Evolutionary conservation across 495 filamentous ascomycete genomes (phyloP), one percentile per base, ranked within the genome.

Genomic region (Podospora tetraspora): DNA sequence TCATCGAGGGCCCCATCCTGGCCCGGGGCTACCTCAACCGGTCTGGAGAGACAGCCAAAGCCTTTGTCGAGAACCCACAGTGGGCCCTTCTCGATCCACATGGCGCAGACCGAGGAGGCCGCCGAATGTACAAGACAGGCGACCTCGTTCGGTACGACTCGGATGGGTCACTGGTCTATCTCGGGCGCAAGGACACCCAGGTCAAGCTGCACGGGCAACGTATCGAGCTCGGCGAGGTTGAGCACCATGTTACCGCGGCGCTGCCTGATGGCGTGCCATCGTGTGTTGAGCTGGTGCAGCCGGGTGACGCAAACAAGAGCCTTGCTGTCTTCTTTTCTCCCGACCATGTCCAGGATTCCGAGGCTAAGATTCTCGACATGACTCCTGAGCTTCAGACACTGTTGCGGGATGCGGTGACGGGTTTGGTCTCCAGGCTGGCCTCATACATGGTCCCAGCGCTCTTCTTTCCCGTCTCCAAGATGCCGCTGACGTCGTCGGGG

Each of bases 11-110:
- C 0, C 78, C 82, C 0, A 62, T 75, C 2, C 59, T 85, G 1
- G 75, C 68, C 0, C n/a, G 87, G 66, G 92, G 91, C 1, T 95
- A 95, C 67, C 81, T 92, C 52, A 91, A 91, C 62, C 80, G 87
- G 3, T 82, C 85, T 3, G 86, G 89, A 62, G 75, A 87, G 32
- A 90, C 86, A 0, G 70, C 73, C 5, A 80, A 84, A 64, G 75
- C 77, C 19, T 90, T 90, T 62, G 67, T 87, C 12, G 60, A 70
- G 32, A 65, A 29, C 19, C 73, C 70, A 0, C 8, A 9, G 6
- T 75, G 71, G 73, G 63, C 69, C 1, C 0, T 23, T 0, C 8
- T 43, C 12, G 72, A 72, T 43, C 65, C 70, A 0, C 23, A 66
- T 29, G 66, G 68, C 21, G 16, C 25, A 0, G 56, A 69, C 10